phyloP scores from a whole-genome alignment of 352 stramenopile genomes.

The Elongisporangium anandrum region DNA sequence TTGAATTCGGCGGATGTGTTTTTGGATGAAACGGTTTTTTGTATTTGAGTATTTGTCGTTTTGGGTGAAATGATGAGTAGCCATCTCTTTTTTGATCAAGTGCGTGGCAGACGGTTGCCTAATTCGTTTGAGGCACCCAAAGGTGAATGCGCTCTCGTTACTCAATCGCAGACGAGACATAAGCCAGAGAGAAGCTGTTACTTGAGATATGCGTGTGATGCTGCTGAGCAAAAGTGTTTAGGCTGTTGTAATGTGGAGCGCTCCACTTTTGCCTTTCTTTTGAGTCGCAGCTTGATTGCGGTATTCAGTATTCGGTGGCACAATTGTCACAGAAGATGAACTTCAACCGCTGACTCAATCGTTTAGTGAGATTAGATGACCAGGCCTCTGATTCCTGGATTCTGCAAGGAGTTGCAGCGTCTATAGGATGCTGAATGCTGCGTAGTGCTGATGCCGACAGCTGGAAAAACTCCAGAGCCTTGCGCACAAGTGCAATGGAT shows the following conservation, averaged over 20 bases:
- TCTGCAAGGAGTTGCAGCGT: background rate
- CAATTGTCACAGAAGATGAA: background rate
- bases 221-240: background rate
- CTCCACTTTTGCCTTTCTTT: background rate
- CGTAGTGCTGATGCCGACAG: background rate
- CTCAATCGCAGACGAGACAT: background rate
- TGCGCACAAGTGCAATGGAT: background rate
- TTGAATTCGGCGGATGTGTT: background rate
- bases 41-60: background rate
- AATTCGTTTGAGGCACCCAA: background rate
- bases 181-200: background rate
- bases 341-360: background rate
- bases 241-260: background rate
- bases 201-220: no score
- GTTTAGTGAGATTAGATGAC: background rate
- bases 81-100: background rate
- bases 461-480: background rate
- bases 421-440: background rate
- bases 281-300: background rate
- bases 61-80: background rate
- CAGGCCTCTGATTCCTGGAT: background rate
- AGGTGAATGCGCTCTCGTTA: background rate
- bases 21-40: background rate
- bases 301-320: no score
- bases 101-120: background rate